Evolutionary conservation across 208 protist genomes (phyloP), one percentile per base, ranked within the genome.

Genomic region (Leptomonas pyrrhocoris): DNA sequence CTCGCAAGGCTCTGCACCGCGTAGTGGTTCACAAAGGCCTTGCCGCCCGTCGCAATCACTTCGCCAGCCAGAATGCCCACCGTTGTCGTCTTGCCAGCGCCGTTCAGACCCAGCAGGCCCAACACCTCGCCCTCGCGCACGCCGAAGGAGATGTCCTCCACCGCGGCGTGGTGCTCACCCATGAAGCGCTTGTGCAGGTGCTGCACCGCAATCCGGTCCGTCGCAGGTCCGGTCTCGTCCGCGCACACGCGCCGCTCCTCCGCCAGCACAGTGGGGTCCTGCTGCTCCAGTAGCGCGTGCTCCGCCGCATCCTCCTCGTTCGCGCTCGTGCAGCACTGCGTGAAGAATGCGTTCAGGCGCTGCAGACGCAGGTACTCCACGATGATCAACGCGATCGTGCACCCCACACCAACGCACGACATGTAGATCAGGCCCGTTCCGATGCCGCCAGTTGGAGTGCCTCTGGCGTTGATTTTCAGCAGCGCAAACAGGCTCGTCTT

Each of bases 41-140:
- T 43, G 4, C 97, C 95, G 34, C 57, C 53, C 11, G 93, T 96
- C 6, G 88, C 81, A 0, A 77, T 54, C 58, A 90, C 73, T 38
- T 93, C 77, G 21, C 94, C 89, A 16, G 88, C 84, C 3, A 98
- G 59, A 46, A 98, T 83, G 54, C 81, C 75, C 49, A 98, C 73
- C 28, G 86, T 83, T 21, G 94, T 98, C 7, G 93, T 89, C 81
- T 98, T 98, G 61, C 96, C 96, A 16, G 92, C 85, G 45, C 92
- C 92, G 74, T 98, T 98, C 19, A 92, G 81, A 21, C 96, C 96
- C 36, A 97, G 77, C 57, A 98, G 74, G 19, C 77, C 81, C 70
- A 97, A 80, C 56, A 94, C 82, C 75, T 97, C 89, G 45, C 88
- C 89, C 53, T 76, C 75, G 18, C 77, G 73, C 63, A 96, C 89